Base-by-base conservation (phyloP, 2,329 filamentous ascomycete genomes). In the Cladorrhinum sp. region DNA sequence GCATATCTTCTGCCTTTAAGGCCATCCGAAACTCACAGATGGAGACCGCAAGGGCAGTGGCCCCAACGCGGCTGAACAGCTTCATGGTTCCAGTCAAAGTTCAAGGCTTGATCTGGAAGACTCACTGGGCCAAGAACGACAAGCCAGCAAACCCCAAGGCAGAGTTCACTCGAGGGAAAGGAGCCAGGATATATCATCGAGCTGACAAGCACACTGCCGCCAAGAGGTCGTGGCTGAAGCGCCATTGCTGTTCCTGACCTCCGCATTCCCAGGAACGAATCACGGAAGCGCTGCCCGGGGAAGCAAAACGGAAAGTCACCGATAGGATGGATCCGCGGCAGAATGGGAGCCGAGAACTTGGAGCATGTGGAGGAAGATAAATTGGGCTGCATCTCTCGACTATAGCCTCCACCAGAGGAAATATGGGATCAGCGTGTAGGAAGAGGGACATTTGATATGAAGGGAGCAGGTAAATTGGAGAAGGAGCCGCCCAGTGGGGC, bases 251-350 rank as follows among this genome's bases (percentile, higher is more conserved):
- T 64, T 26, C 60, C 62, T 61, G 55, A 50, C 42, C 63, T 65
- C 62, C 62, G 61, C 62, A 68, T 64, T 64, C 58, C 63, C 60
- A 65, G 58, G 64, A 64, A 59, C 61, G 62, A 59, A 61, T 48
- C 28, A 60, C 67, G 68, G 67, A 67, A 68, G 33, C 28, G 49
- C 51, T 57, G 63, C 65, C 62, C 67, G 62, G 65, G 49, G 62
- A 62, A 53, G 55, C 39, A 30, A 65, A 61, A 63, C 56, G 66
- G 62, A 61, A 63, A 33, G 67, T 62, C 65, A 67, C 68, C 67
- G 67, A 68, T 66, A 66, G 67, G 66, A 68, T 64, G 67, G 66
- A 62, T 65, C 59, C 64, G 59, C 65, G 67, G 67, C 60, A 65
- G 64, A 66, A 66, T 65, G 61, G 51, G 59, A 59, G 60, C 58